phyloP scores from a whole-genome alignment of 148 eudicot genomes.

The Pharnaceum exiguum region DNA sequence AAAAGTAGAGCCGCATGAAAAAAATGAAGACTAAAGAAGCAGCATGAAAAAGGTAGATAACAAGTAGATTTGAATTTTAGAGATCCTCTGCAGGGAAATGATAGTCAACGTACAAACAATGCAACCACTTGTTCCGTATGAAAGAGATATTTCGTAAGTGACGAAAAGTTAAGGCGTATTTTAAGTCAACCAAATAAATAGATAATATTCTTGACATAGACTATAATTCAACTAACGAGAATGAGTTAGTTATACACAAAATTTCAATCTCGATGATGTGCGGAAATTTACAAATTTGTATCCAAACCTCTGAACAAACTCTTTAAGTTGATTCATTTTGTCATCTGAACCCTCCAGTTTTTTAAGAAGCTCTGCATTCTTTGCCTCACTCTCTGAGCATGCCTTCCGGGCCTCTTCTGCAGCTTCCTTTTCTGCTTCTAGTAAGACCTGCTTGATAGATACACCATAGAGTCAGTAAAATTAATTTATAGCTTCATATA shows the following conservation, averaged over 20 bases:
- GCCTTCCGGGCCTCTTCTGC: conserved; percentile 63
- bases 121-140: no score
- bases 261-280: neutral
- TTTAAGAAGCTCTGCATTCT: conserved; percentile 49
- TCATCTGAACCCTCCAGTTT: conserved; percentile 76
- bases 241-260: neutral
- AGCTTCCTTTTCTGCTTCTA: conserved; percentile 48
- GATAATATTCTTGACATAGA: no score
- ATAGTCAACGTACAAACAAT: no score
- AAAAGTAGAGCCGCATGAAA: neutral
- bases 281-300: neutral
- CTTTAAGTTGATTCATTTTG: conserved; percentile 66
- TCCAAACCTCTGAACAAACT: conserved; percentile 74
- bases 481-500: neutral
- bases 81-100: no score
- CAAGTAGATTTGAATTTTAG: no score
- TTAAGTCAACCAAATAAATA: no score
- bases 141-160: no score
- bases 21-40: neutral
- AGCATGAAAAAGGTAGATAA: neutral
- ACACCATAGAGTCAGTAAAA: neutral
- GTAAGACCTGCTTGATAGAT: conserved; percentile 38
- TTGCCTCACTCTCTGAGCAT: conserved; percentile 46
- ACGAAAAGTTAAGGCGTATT: no score
- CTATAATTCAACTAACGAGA: no score